A percentile compares a stretch with the other conserved stretches of the same genome.
phyloP scores from a whole-genome alignment of 2,329 filamentous ascomycete species.

The Coniella vitis region DNA sequence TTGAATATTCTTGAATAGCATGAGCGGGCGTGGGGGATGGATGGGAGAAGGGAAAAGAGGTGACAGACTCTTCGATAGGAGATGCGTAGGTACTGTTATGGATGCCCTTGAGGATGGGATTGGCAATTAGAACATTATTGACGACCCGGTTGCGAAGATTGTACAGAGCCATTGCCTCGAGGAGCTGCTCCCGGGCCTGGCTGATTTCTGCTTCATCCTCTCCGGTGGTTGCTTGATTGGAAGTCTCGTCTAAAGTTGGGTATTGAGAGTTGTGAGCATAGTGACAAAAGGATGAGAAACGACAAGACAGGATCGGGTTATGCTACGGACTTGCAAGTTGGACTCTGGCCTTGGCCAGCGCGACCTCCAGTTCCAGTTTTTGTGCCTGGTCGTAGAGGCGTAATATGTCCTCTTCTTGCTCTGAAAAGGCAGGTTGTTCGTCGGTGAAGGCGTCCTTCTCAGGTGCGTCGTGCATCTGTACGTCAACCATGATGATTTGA shows the following conservation, averaged over 20 bases:
- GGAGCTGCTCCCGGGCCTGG: conserved; percentile 56
- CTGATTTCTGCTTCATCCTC: conserved; percentile 31
- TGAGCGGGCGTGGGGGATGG: background rate
- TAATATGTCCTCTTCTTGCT: conserved; percentile 59
- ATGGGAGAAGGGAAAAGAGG: background rate
- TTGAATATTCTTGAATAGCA: no score
- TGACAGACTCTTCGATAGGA: conserved; percentile 58
- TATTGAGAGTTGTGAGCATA: background rate
- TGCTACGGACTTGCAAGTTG: conserved; percentile 8
- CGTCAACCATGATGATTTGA: conserved; percentile 19
- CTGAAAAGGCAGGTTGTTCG: conserved; percentile 43
- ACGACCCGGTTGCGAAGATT: conserved; percentile 62
- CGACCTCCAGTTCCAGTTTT: conserved; percentile 65
- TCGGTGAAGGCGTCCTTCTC: background rate
- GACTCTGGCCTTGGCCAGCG: conserved; percentile 47
- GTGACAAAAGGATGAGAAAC: no score
- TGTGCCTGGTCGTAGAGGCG: conserved; percentile 65
- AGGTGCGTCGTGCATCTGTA: conserved; percentile 27
- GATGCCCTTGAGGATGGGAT: conserved; percentile 71
- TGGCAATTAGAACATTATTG: conserved; percentile 61
- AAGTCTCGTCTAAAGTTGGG: conserved; percentile 6
- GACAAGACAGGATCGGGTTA: background rate
- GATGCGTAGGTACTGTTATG: conserved; percentile 60
- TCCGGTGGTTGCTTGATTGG: background rate
- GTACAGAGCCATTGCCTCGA: conserved; percentile 65